phyloP scores from a whole-genome alignment of 1,139 yeast genomes.

The Blastobotrys proliferans region DNA sequence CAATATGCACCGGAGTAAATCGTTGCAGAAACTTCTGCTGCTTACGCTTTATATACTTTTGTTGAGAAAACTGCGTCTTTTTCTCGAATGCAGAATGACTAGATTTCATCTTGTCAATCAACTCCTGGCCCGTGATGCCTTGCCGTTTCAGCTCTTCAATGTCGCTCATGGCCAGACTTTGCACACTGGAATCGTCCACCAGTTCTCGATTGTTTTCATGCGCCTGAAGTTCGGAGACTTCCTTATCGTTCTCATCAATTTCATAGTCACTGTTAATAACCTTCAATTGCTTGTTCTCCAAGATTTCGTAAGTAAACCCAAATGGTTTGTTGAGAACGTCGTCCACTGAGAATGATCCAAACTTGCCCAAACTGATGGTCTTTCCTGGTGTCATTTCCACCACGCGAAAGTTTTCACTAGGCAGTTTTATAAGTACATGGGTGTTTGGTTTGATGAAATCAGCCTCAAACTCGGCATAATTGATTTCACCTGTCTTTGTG shows the following conservation, averaged over 20 bases:
- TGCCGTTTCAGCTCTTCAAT: constrained; percentile 70
- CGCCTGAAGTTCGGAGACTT: constrained; percentile 26
- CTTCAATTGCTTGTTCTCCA: constrained; percentile 21
- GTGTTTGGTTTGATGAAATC: not conserved
- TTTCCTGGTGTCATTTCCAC: constrained; percentile 60
- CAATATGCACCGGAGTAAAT: constrained; percentile 75
- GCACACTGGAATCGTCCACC: constrained; percentile 73
- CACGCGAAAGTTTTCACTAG: constrained; percentile 74
- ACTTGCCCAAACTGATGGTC: constrained; percentile 74
- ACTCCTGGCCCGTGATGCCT: constrained; percentile 63
- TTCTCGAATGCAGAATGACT: constrained; percentile 85
- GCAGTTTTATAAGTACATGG: constrained; percentile 65
- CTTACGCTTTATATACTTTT: constrained; percentile 84
- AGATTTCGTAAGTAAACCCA: constrained; percentile 86
- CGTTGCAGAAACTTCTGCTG: constrained; percentile 85
- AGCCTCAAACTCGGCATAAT: not conserved
- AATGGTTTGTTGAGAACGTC: constrained; percentile 75
- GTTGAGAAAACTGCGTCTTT: constrained; percentile 86
- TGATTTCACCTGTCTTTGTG: not conserved
- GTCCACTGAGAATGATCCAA: constrained; percentile 76
- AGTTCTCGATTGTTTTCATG: constrained; percentile 62
- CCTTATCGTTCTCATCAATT: constrained; percentile 28
- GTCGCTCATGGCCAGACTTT: constrained; percentile 67
- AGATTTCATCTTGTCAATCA: constrained; percentile 75
- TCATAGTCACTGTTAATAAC: constrained; percentile 27